Evolutionary conservation across 345 rosid genomes (phyloP).

Genomic region (Nephelium lappaceum): DNA sequence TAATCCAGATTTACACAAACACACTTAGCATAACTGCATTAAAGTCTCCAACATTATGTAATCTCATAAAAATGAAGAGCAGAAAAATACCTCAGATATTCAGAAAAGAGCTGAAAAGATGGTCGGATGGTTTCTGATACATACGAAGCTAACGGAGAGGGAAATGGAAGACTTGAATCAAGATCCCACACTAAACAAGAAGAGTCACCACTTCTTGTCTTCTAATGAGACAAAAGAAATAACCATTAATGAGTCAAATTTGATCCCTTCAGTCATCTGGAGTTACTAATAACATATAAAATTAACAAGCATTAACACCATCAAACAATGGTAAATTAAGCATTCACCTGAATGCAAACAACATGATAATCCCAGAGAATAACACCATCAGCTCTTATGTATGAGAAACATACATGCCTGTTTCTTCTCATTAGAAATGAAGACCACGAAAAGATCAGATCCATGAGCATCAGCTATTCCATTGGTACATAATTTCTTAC

Average conservation of each 20-base stretch:
- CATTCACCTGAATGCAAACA: conserved; percentile 73
- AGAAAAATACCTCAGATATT: conserved; percentile 56
- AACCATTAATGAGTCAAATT: neutral
- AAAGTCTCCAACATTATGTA: neutral
- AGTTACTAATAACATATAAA: neutral
- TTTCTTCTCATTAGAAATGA: conserved; percentile 85
- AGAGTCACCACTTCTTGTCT: conserved; percentile 46
- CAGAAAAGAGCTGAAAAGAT: conserved; percentile 73
- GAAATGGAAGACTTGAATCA: conserved; percentile 81
- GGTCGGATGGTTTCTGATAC: conserved; percentile 68
- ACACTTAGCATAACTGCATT: neutral
- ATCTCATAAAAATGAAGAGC: neutral
- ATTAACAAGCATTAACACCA: too few relatives aligned
- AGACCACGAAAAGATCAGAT: conserved; percentile 71
- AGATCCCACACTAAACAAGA: conserved; percentile 79
- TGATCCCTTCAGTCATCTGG: neutral
- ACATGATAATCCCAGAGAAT: conserved; percentile 92
- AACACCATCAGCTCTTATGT: conserved; percentile 76
- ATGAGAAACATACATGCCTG: conserved; percentile 47
- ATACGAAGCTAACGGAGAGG: conserved; percentile 66
- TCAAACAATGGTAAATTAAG: neutral
- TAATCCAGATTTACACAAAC: neutral
- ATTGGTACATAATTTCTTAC: conserved; percentile 58
- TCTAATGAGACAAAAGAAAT: conserved; percentile 13
- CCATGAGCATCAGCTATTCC: conserved; percentile 56